Evolutionary conservation across 805 yeast genomes (phyloP).

Genomic region (Candida fluviatilis): DNA sequence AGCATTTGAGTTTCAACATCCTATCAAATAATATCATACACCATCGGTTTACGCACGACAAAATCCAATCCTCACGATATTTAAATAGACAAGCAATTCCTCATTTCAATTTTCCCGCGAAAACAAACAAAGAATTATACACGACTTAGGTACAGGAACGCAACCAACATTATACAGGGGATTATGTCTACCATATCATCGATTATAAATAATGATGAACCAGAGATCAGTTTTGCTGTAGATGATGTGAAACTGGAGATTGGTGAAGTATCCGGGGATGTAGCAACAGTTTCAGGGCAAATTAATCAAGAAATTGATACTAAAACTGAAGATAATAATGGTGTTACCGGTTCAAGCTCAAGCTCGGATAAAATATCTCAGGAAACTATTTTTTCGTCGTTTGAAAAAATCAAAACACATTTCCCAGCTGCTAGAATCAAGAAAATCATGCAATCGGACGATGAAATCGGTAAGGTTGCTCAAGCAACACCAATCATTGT

Average conservation of each 20-base stretch:
- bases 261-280: too few species aligned
- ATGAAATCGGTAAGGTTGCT: conserved; percentile 97
- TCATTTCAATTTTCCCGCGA: not conserved
- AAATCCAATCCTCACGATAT: not conserved
- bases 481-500: conserved; percentile 99
- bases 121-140: not conserved
- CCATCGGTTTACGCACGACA: not conserved
- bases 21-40: not conserved
- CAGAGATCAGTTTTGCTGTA: conserved; percentile 1
- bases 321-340: too few species aligned
- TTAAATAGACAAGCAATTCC: not conserved
- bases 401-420: conserved; percentile 65
- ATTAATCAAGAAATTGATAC: not conserved
- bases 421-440: conserved; percentile 93
- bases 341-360: not conserved
- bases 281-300: too few species aligned
- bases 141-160: not conserved
- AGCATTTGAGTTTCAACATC: too few species aligned
- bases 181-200: conserved; percentile 4
- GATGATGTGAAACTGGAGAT: not conserved
- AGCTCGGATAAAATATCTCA: conserved; percentile 22
- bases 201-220: conserved; percentile 3
- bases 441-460: conserved; percentile 96
- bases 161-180: not conserved
- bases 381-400: conserved; percentile 29